Evolutionary conservation across 805 yeast genomes (phyloP).

Genomic region (Trichomonascus vanleenenianus): DNA sequence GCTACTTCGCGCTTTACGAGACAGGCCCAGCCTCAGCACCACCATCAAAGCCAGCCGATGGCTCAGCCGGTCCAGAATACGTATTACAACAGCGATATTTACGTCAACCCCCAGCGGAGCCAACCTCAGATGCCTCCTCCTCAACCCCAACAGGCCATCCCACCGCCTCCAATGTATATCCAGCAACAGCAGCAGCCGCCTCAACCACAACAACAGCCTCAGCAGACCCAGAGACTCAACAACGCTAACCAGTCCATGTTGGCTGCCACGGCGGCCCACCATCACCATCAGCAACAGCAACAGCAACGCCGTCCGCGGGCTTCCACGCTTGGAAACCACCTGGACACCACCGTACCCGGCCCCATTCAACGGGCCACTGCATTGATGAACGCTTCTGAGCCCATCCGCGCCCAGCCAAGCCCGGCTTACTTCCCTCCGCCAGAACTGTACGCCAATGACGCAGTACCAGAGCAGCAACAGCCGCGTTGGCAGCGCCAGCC

Average conservation of each 20-base stretch:
- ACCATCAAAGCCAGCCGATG: constrained; percentile 5
- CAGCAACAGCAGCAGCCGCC: constrained; percentile 13
- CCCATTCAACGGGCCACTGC: constrained; percentile 35
- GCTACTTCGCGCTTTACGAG: no score
- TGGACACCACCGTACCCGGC: constrained; percentile 31
- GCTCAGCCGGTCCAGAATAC: background rate
- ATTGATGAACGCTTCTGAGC: constrained; percentile 31
- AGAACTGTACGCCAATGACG: constrained; percentile 16
- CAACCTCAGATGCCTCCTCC: constrained; percentile 4
- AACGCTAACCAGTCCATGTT: constrained; percentile 3
- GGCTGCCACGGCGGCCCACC: constrained; percentile 5
- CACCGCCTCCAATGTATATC: constrained; percentile 6
- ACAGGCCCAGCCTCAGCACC: constrained; percentile 6
- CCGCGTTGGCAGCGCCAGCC: constrained; percentile 1
- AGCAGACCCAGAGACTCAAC: background rate
- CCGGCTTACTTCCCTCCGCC: constrained; percentile 37
- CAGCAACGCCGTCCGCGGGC: constrained; percentile 28
- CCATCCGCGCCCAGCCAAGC: constrained; percentile 32
- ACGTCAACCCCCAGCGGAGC: background rate
- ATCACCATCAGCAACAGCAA: no score
- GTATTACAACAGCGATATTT: background rate
- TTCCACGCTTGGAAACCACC: constrained; percentile 30
- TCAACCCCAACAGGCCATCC: constrained; percentile 13
- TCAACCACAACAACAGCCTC: constrained; percentile 10
- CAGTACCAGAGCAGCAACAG: constrained; percentile 3